Evolutionary conservation across 441 rosid genomes (phyloP).

Genomic region (Populus hybrid): DNA sequence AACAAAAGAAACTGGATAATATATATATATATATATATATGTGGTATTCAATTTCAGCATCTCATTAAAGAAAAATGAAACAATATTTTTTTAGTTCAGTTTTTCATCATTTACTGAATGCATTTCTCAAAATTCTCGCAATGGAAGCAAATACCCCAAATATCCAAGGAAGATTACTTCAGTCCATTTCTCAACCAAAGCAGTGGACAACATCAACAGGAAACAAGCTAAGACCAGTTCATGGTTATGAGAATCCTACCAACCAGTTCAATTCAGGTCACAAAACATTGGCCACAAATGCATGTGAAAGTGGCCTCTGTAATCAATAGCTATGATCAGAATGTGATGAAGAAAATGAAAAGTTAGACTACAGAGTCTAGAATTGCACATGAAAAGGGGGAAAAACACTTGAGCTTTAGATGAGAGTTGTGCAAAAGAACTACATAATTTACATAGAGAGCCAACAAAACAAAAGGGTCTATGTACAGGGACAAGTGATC

Average conservation of each 20-base stretch:
- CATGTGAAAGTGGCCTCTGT: not conserved
- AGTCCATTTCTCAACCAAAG: not conserved
- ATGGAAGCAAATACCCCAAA: not conserved
- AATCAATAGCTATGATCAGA: not conserved
- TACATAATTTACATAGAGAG: not conserved
- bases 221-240: not conserved
- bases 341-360: constrained; percentile 3
- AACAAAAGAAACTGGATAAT: too few species aligned
- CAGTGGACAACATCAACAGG: not conserved
- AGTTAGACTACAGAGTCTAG: not conserved
- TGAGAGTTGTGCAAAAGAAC: not conserved
- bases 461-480: not conserved
- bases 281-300: not conserved
- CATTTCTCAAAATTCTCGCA: not conserved
- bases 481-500: not conserved
- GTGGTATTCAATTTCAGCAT: not conserved
- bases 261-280: not conserved
- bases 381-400: not conserved
- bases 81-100: not conserved
- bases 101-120: not conserved
- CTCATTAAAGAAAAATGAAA: not conserved
- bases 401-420: not conserved
- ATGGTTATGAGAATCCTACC: not conserved
- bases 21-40: too few species aligned
- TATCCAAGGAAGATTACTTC: constrained; percentile 1